Percentiles rank a stretch among this genome's conserved stretches.
phyloP scores from a whole-genome alignment of 768 basidiomycete species.

The Russula compacta region DNA sequence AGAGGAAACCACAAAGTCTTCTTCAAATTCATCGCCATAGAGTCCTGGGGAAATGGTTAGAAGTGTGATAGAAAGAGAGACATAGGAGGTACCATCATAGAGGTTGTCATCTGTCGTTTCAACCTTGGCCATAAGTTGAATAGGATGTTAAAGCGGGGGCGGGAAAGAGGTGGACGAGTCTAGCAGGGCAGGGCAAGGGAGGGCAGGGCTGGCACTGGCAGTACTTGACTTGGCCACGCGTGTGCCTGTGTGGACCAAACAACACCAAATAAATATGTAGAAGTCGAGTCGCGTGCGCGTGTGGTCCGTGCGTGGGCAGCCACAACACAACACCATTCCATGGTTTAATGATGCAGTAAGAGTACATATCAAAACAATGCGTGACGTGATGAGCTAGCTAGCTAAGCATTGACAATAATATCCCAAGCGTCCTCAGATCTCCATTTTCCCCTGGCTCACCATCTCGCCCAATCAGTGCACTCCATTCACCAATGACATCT shows the following conservation, averaged over 20 bases:
- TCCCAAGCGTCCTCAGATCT: constrained; percentile 2
- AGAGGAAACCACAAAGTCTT: constrained; percentile 16
- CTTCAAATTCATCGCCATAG: constrained; percentile 22
- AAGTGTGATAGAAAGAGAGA: not conserved
- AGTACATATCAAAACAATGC: constrained; percentile 19
- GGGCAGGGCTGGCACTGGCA: not conserved
- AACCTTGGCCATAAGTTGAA: constrained; percentile 12
- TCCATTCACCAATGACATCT: constrained; percentile 24
- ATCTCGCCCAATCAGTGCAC: constrained; percentile 22
- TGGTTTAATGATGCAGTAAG: not conserved
- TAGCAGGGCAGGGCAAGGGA: not conserved
- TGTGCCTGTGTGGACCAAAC: not conserved
- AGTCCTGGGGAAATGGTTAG: constrained; percentile 6
- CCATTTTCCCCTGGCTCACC: not conserved
- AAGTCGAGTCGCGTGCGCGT: not conserved
- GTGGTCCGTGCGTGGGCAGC: constrained; percentile 6
- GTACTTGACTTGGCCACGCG: not conserved
- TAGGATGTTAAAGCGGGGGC: not conserved
- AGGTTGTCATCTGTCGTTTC: constrained; percentile 19
- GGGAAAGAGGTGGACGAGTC: not conserved
- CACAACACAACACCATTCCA: not conserved
- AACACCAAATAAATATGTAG: constrained; percentile 2
- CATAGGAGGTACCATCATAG: constrained; percentile 10
- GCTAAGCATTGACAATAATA: constrained; percentile 2
- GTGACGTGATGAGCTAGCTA: not conserved